Base-by-base conservation (phyloP, 1,284 basidiomycete genomes). In the Apiotrichum laibachii region DNA sequence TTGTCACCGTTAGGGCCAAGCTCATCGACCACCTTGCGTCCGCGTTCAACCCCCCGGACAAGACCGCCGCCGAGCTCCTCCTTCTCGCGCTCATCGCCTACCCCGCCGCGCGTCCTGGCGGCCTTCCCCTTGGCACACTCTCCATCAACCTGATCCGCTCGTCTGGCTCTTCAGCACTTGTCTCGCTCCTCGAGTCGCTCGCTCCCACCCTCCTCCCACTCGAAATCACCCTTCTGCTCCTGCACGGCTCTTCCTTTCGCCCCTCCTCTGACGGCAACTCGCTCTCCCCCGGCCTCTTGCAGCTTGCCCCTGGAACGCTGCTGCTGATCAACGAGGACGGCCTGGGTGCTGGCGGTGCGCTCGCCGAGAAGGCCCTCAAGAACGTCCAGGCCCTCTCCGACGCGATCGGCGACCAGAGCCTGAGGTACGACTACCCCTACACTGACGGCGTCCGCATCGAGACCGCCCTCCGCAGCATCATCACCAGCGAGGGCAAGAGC, bases 391-490 rank as follows among this genome's bases (percentile, higher is more conserved):
- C 72, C 1, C 57, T 79, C 48, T 55, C 60, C 26, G 69, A 74
- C 33, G 67, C 65, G 31, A 52, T 77, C 39, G 63, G 59, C 34
- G 67, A 69, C 21, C 76, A 78, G 57, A 63, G 54, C 22, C 56
- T 79, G 19, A 56, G 63, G 33, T 79, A 78, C 64, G 72, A 74
- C 53, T 79, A 77, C 55, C 77, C 77, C 4, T 79, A 67, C 57
- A 75, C 75, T 64, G 72, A 76, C 49, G 69, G 67, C 6, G 64
- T 78, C 46, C 72, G 72, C 60, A 78, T 79, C 71, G 71, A 74
- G 31, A 69, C 67, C 44, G 68, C 70, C 26, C 57, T 76, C 1
- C 63, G 69, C 46, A 59, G 67, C 7, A 51, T 72, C 1, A 66
- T 79, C 11, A 59, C 73, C 34, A 70, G 71, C 40, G 71, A 77